Evolutionary conservation across 257 asterid genomes (phyloP), one percentile per base, ranked within the genome.

Genomic region (Salvia rosmarinus): DNA sequence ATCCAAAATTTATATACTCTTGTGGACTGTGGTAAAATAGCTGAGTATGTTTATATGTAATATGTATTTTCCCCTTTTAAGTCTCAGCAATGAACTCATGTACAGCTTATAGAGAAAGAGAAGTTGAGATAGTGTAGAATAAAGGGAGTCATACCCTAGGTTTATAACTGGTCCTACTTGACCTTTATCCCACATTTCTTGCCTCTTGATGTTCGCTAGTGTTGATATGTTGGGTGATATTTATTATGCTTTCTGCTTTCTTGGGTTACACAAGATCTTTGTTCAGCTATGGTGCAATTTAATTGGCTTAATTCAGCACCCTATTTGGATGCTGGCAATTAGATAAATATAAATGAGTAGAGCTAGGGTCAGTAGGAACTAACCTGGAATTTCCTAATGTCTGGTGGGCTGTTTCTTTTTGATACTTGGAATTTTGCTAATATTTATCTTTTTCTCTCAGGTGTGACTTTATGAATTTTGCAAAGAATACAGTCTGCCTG

Each of bases 381-480:
- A 23, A 19, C 44, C 28, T 21, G 16, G 16, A 37, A 19, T 10
- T 54, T 60, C 42, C 55, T 44, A 49, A 32, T 46, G 42, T 37
- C 42, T 61, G 32, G 62, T 61, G 35, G 47, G 64, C 4, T 39
- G 20, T 44, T 54, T 52, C 5, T 28, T 67, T 44, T 62, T 52
- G 23, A 56, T 59, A 51, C 61, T 55, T 44, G 19, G 12, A 23
- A 46, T 17, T 56, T 59, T 58, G 54, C 64, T 77, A 44, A 75
- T 76, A 21, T 28, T 51, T 52, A 9, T 67, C 57, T 21, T 50
- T 51, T 60, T 68, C 70, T 68, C 70, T 71, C 91, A 93, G 98
- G 94, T 93, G 98, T 49, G 96, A 93, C 71, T 89, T 93, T 84
- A 82, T 93, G 97, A 90, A 93, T 79, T 94, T 94, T 47, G 98